Percentiles rank a stretch among this genome's conserved stretches.
phyloP scores from a whole-genome alignment of 2,329 filamentous ascomycete genomes.

The Coleophoma cylindrospora region DNA sequence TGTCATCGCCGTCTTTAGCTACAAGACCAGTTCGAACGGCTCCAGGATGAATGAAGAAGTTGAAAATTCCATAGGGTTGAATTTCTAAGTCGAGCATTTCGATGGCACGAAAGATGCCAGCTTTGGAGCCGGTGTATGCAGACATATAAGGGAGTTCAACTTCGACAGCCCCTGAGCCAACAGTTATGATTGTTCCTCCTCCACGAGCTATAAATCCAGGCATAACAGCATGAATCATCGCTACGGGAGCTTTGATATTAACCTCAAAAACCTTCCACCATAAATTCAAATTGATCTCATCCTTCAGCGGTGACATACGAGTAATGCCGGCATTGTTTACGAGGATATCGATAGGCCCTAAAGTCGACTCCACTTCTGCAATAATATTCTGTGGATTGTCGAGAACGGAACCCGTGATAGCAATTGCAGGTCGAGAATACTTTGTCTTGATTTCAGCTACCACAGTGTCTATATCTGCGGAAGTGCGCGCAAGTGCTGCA shows the following conservation, averaged over 20 bases:
- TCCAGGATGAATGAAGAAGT: constrained; percentile 9
- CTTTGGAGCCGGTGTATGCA: constrained; percentile 4
- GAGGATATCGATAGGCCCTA: constrained; percentile 12
- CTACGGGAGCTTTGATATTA: constrained; percentile 2
- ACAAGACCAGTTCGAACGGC: neutral
- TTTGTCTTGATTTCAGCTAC: constrained; percentile 14
- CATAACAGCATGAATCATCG: constrained; percentile 8
- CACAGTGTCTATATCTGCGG: constrained; percentile 10
- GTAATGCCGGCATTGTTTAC: constrained; percentile 9
- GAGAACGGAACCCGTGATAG: constrained; percentile 2
- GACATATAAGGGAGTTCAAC: constrained; percentile 3
- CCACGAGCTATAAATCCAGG: constrained; percentile 5
- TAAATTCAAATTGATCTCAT: constrained; percentile 7
- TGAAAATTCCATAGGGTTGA: neutral
- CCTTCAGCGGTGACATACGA: constrained; percentile 5
- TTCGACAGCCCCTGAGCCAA: neutral
- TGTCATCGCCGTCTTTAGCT: neutral
- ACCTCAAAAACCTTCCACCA: constrained; percentile 1
- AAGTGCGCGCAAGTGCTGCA: constrained; percentile 11
- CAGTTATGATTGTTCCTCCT: constrained; percentile 5
- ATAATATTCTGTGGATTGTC: neutral
- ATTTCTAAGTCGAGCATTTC: constrained; percentile 7
- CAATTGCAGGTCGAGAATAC: constrained; percentile 1
- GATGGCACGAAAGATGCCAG: constrained; percentile 4
- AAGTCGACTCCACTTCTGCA: neutral